phyloP scores from a whole-genome alignment of 83 land plant species.

The Picea abies region DNA sequence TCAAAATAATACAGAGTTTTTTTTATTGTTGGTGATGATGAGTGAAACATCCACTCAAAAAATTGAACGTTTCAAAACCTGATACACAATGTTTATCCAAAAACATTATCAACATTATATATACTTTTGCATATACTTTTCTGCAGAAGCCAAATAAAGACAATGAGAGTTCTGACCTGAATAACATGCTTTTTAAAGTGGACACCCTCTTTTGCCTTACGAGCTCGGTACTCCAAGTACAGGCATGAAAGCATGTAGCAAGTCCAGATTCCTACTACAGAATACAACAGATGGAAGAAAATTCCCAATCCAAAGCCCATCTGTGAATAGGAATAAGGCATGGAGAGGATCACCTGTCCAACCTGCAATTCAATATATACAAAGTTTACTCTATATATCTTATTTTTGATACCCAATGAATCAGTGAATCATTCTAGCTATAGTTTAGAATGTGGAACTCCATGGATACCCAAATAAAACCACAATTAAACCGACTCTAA shows the following conservation, averaged over 20 bases:
- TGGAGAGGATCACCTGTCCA: slow-evolving; percentile 44
- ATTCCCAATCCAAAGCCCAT: slow-evolving; percentile 38
- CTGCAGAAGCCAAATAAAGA: neutral
- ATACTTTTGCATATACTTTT: neutral
- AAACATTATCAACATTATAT: too few species aligned
- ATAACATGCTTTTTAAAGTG: slow-evolving; percentile 36
- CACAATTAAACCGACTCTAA: too few species aligned
- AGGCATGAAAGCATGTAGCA: slow-evolving; percentile 42
- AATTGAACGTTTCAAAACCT: too few species aligned
- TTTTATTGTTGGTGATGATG: too few species aligned
- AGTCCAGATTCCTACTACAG: slow-evolving; percentile 35
- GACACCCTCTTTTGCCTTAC: slow-evolving; percentile 38
- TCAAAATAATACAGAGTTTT: too few species aligned
- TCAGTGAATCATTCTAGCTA: neutral
- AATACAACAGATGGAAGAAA: slow-evolving; percentile 37
- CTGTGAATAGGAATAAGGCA: slow-evolving; percentile 42
- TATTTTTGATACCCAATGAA: neutral
- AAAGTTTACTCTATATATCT: neutral
- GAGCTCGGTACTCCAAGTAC: slow-evolving; percentile 40
- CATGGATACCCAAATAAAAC: too few species aligned
- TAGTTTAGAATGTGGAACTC: neutral
- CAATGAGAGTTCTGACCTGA: slow-evolving; percentile 19
- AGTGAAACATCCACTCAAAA: too few species aligned
- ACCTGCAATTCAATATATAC: slow-evolving; percentile 24
- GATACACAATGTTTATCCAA: too few species aligned